A percentile compares a stretch with the other conserved stretches of the same genome.
Evolutionary conservation across 768 basidiomycete genomes (phyloP).

Genomic region (Suillus clintonianus): DNA sequence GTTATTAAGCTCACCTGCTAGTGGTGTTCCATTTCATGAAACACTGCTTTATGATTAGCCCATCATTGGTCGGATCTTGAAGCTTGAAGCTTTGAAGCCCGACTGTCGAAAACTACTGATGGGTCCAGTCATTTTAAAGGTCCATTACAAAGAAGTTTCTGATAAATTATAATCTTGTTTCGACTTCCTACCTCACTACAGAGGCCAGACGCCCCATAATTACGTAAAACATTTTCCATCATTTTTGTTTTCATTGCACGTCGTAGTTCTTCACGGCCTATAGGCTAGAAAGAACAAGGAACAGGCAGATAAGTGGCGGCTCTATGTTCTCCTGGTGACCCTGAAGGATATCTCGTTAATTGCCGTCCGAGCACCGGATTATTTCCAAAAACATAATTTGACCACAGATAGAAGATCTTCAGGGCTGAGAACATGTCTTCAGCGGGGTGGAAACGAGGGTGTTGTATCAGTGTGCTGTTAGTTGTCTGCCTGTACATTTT

Average conservation of each 20-base stretch:
- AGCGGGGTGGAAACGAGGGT: background rate
- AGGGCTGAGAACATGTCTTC: background rate
- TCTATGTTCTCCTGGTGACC: background rate
- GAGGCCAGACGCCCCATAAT: background rate
- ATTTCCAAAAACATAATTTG: background rate
- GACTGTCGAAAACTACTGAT: background rate
- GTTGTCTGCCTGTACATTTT: background rate
- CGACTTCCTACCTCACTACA: background rate
- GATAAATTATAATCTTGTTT: background rate
- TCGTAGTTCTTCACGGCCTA: too few species aligned
- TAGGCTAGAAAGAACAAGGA: background rate
- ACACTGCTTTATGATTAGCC: background rate
- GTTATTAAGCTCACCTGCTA: background rate
- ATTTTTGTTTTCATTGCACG: background rate
- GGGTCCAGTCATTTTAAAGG: background rate
- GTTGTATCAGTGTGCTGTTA: background rate
- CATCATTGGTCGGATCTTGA: background rate
- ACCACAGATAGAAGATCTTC: background rate
- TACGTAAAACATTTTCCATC: background rate
- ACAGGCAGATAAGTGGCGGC: background rate
- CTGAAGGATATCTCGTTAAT: background rate
- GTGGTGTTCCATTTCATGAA: background rate
- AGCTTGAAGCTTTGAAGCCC: too few species aligned
- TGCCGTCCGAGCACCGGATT: background rate
- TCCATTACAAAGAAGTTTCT: background rate